Evolutionary conservation across 768 basidiomycete species (phyloP), one percentile per base, ranked within the genome.

Genomic region (Mycena albidolilacea): DNA sequence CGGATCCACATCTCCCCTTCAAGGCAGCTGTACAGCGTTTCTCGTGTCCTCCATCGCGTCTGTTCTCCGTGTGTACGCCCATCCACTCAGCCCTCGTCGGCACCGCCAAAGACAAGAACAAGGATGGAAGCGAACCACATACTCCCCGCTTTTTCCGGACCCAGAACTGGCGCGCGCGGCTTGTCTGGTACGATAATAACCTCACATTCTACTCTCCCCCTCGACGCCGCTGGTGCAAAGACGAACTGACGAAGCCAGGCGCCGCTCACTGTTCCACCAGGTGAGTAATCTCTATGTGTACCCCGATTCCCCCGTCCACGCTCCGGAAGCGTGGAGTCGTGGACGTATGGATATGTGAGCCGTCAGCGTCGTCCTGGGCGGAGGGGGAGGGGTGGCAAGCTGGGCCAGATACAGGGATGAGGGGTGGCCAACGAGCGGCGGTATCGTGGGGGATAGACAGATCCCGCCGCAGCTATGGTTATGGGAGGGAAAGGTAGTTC

Each of bases 391-490:
- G 23, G 23, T 52, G n/a, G 50, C 3, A 52, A 52, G 50, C 21
- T 52, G 50, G 50, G 50, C 21, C 50, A 7, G 19, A 52, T 23
- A 52, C n/a, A 52, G 50, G n/a, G n/a, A n/a, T 52, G 46, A 48
- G 46, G 46, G 46, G 46, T 19, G 46, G 8, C 15, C 50, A 52
- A 7, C 50, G 37, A 58, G 37, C 57, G 57, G 57, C 57, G 37
- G 57, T 15, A 58, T 37, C 57, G 57, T 15, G 37, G 37, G 57
- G 37, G 55, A 58, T 58, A 58, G 57, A 58, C 55, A 37, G 55
- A 37, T 59, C 57, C 57, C 14, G 57, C 3, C 57, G 55, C 55
- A 30, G 55, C 35, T 57, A 17, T 17, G 55, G 55, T 57, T 57
- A 30, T 9, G 55, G 55, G 30, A 57, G 30, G 55, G 55, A 57